Conservation (phyloP, 2,329 filamentous ascomycete species). For the Colletotrichum orbiculare region DNA sequence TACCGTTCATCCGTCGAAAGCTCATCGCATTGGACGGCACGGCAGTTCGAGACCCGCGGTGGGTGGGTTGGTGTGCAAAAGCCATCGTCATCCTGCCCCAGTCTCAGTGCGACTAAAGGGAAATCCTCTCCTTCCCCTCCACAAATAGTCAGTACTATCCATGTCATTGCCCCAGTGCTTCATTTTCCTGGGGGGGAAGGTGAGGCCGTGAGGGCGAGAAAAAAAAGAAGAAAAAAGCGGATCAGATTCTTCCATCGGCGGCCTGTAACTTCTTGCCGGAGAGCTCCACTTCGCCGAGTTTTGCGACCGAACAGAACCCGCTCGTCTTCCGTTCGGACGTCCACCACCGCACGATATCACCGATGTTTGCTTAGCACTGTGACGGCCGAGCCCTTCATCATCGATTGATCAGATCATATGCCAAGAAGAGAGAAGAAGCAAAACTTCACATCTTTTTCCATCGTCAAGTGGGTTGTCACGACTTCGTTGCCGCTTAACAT, state of each 20-base stretch:
- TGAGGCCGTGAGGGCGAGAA: neutral
- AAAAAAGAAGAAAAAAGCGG: neutral
- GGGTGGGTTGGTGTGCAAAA: constrained; percentile 1
- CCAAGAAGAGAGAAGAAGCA: no score
- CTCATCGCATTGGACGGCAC: neutral
- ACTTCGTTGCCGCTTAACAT: no score
- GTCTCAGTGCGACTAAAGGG: constrained; percentile 12
- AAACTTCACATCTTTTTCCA: no score
- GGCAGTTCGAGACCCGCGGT: neutral
- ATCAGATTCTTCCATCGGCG: neutral
- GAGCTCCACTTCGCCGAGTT: neutral
- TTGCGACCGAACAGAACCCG: neutral
- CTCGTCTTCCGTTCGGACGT: neutral
- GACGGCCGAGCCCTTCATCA: no score
- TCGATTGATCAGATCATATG: no score
- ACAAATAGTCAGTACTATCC: constrained; percentile 15
- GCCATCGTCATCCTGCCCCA: constrained; percentile 20
- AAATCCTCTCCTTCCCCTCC: neutral
- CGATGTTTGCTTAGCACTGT: no score
- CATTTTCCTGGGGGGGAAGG: constrained; percentile 6
- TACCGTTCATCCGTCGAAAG: neutral
- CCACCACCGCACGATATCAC: neutral
- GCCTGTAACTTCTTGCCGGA: constrained; percentile 18
- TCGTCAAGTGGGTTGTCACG: no score
- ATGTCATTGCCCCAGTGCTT: constrained; percentile 6